Percentiles rank a stretch among this genome's conserved stretches.
phyloP scores from a whole-genome alignment of 2,329 filamentous ascomycete species.

The Colletotrichum sublineola region DNA sequence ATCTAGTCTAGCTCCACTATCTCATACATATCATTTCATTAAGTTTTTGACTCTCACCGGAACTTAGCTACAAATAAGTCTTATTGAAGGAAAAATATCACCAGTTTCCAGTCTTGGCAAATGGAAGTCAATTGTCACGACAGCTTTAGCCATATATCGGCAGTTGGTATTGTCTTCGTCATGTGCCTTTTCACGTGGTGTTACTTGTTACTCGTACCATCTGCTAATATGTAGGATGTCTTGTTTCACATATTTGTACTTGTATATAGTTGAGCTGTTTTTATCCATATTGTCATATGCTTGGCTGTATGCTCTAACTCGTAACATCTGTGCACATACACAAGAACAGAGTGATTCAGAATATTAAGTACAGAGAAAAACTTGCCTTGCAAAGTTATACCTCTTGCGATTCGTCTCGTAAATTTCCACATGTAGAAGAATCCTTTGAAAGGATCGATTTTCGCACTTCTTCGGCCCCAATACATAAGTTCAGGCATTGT shows the following conservation, averaged over 20 bases:
- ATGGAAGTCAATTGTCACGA: not conserved
- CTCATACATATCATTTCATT: not conserved
- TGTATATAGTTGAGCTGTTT: too few relatives aligned
- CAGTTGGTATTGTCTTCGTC: too few relatives aligned
- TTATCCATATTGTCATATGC: too few relatives aligned
- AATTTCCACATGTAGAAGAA: not conserved
- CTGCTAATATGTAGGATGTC: too few relatives aligned
- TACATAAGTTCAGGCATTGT: not conserved
- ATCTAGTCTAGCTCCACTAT: not conserved
- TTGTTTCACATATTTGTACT: too few relatives aligned
- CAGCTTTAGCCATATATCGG: too few relatives aligned
- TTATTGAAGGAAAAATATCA: not conserved
- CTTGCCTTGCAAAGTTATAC: not conserved
- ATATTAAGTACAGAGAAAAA: accelerated
- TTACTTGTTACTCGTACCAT: too few relatives aligned
- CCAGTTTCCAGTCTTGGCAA: not conserved
- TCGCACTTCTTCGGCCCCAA: not conserved
- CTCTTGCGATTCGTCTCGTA: not conserved
- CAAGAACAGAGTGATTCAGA: not conserved
- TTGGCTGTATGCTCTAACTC: too few relatives aligned
- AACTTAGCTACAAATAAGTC: too few relatives aligned
- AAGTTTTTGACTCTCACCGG: not conserved
- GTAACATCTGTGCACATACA: not conserved
- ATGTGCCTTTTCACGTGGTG: too few relatives aligned
- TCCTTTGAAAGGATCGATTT: not conserved